Percentiles rank a stretch among this genome's conserved stretches.
Evolutionary conservation across 1,284 basidiomycete species (phyloP).

Genomic region (Omphalotus olearius): DNA sequence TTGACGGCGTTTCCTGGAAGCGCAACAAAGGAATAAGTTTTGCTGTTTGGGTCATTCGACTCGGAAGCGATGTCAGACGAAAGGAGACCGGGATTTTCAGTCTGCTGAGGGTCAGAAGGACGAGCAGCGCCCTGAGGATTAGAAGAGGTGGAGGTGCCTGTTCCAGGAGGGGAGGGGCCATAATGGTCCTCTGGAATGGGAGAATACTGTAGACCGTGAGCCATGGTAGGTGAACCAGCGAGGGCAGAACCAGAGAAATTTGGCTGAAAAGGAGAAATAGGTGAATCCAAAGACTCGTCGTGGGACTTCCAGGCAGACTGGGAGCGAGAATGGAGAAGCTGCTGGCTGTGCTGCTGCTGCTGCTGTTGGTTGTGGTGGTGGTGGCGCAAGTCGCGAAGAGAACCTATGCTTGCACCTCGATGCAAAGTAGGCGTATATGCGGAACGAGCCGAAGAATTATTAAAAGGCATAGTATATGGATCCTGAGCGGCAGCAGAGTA

Average conservation of each 20-base stretch:
- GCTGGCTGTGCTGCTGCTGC: conserved; percentile 7
- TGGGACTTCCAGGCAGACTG: conserved; percentile 7
- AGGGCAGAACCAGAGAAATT: conserved; percentile 31
- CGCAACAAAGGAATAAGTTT: conserved; percentile 79
- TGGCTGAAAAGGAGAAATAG: conserved; percentile 45
- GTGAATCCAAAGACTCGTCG: conserved; percentile 33
- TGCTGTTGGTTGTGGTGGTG: conserved; percentile 7
- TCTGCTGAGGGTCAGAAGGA: background rate
- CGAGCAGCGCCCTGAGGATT: conserved; percentile 17
- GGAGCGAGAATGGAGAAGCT: conserved; percentile 18
- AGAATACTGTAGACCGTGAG: conserved; percentile 31
- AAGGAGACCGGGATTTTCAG: background rate
- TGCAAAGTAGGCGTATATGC: conserved; percentile 33
- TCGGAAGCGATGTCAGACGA: conserved; percentile 1
- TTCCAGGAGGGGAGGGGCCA: conserved; percentile 53
- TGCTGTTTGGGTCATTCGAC: conserved; percentile 35
- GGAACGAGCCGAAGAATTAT: conserved; percentile 25
- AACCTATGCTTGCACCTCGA: conserved; percentile 36
- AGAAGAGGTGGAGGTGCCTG: conserved; percentile 50
- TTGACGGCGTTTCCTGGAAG: conserved; percentile 75
- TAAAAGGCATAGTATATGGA: conserved; percentile 7
- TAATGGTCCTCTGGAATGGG: conserved; percentile 40
- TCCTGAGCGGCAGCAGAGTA: conserved; percentile 24
- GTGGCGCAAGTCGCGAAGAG: conserved; percentile 34
- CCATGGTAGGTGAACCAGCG: conserved; percentile 27